Evolutionary conservation across 1,284 basidiomycete species (phyloP).

Genomic region (Marasmius tenuissimus): DNA sequence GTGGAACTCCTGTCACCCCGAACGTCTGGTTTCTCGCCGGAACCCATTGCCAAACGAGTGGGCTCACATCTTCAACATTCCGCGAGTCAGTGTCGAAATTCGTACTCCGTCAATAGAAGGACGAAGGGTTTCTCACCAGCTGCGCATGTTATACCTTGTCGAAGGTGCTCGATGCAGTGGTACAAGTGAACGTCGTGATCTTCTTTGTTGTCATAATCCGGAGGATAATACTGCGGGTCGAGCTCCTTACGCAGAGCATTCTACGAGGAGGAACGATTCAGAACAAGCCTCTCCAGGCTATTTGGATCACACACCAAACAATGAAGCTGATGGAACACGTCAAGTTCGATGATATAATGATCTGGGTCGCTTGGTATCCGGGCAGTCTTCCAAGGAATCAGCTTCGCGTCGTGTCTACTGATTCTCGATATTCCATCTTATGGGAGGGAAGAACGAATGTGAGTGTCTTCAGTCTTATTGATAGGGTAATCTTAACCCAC

Average conservation of each 20-base stretch:
- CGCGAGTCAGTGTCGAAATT: neutral
- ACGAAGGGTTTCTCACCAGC: constrained; percentile 11
- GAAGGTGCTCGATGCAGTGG: constrained; percentile 29
- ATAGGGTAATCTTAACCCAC: neutral
- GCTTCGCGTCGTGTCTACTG: constrained; percentile 19
- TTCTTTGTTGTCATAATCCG: neutral
- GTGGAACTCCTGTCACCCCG: constrained; percentile 1
- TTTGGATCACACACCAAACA: constrained; percentile 25
- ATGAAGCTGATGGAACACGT: constrained; percentile 33
- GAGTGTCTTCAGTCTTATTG: neutral
- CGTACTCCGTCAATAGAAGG: constrained; percentile 2
- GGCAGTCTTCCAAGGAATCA: constrained; percentile 23
- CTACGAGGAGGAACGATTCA: constrained; percentile 13
- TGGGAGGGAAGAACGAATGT: neutral
- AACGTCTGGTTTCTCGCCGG: neutral
- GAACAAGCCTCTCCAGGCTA: neutral
- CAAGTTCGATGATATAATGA: constrained; percentile 23
- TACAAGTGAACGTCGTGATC: constrained; percentile 17
- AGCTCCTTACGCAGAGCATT: constrained; percentile 27
- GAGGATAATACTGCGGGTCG: constrained; percentile 23
- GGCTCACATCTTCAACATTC: neutral
- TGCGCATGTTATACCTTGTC: constrained; percentile 29
- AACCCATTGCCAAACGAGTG: neutral
- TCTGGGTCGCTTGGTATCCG: constrained; percentile 23
- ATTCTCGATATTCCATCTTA: constrained; percentile 23